These are phyloP conservation scores for Kwoniella pini DNA, from an alignment of 768 basidiomycete species.

Conservation along the genomic window DNA sequence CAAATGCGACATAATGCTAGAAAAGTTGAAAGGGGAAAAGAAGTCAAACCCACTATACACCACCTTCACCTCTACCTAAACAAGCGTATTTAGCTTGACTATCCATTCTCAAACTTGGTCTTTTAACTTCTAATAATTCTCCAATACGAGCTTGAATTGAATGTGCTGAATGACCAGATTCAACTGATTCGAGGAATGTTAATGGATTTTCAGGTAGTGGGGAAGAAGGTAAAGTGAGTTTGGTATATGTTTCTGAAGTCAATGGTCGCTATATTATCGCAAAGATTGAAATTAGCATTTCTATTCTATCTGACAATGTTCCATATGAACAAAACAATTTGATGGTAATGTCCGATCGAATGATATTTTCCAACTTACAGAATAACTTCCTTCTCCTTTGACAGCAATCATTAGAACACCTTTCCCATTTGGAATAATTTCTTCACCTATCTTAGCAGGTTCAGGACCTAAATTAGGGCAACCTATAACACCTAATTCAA, in stretches of 20 bases:
- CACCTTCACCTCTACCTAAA: conserved; percentile 81
- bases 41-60: conserved; percentile 54
- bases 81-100: conserved; percentile 93
- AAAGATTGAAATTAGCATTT: background rate
- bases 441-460: conserved; percentile 64
- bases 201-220: conserved; percentile 59
- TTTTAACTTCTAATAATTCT: conserved; percentile 65
- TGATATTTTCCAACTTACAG: conserved; percentile 30
- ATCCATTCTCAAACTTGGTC: conserved; percentile 79
- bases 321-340: too few relatives aligned
- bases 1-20: too few relatives aligned
- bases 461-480: conserved; percentile 75
- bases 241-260: conserved; percentile 59
- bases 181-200: conserved; percentile 83
- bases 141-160: conserved; percentile 77
- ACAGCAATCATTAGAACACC: conserved; percentile 86
- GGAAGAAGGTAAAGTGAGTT: conserved; percentile 59
- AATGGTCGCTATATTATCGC: conserved; percentile 61
- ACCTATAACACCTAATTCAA: conserved; percentile 81
- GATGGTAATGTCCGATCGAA: too few relatives aligned
- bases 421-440: conserved; percentile 55
- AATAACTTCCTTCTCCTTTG: conserved; percentile 69
- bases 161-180: conserved; percentile 88
- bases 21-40: too few relatives aligned
- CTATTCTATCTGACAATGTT: too few relatives aligned